Evolutionary conservation across 148 eudicot genomes (phyloP), one percentile per base, ranked within the genome.

Genomic region (Spergularia bocconei): DNA sequence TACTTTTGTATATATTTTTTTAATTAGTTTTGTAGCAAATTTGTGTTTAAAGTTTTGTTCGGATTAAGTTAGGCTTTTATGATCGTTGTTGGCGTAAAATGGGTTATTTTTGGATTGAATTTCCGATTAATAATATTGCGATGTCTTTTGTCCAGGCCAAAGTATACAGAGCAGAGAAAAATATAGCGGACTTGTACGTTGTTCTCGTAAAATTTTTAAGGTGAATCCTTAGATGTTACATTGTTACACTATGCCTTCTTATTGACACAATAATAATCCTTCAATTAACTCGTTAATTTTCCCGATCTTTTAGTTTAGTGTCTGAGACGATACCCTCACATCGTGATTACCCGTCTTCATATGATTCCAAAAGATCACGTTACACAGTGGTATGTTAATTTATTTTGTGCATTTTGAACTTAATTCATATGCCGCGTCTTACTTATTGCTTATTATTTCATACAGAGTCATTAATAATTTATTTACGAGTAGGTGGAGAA

Each of bases 271-370:
- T n/a, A n/a, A n/a, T n/a, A n/a, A n/a, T n/a, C n/a, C n/a, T n/a
- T n/a, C n/a, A n/a, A n/a, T n/a, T n/a, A n/a, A n/a, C n/a, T n/a
- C n/a, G n/a, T n/a, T n/a, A n/a, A n/a, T n/a, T n/a, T n/a, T n/a
- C n/a, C n/a, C n/a, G n/a, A n/a, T n/a, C 72, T 72, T 53, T 77
- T 84, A 94, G 98, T 83, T 88, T 94, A 93, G 91, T 94, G 76
- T 86, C 90, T 56, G 98, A 94, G 83, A 92, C 98, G 7, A 94
- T 94, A 80, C 97, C 92, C 62, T 82, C 47, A 79, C 98, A 94
- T 88, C 92, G 88, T 74, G 96, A 92, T 85, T 94, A 94, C 83
- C 93, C 75, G 78, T 72, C 79, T 77, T 87, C 76, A 36, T 78
- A 82, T 79, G n/a, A n/a, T n/a, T n/a, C n/a, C n/a, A n/a, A n/a